Conservation (phyloP, 169 alveolate genomes). For the Plasmodium knowlesi region DNA sequence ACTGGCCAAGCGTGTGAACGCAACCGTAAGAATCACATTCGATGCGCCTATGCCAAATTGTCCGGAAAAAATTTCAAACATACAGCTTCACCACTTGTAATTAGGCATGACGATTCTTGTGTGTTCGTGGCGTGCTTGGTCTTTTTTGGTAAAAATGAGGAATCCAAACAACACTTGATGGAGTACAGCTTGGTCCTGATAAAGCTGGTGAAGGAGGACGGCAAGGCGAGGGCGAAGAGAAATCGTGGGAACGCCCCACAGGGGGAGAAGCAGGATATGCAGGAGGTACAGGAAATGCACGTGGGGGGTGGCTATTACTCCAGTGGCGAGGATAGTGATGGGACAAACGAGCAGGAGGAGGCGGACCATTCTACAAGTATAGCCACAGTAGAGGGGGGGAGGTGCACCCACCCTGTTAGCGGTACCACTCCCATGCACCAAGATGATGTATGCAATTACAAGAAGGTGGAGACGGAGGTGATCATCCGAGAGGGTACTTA, state of each 20-base stretch:
- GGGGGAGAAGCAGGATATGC: background rate
- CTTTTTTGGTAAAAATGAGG: constrained; percentile 15
- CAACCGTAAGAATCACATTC: background rate
- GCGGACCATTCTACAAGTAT: background rate
- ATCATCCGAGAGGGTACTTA: constrained; percentile 31
- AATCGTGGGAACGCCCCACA: background rate
- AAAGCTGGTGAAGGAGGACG: constrained; percentile 38
- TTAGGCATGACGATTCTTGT: constrained; percentile 9
- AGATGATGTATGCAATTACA: constrained; percentile 40
- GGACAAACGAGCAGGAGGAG: background rate
- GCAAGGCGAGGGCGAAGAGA: background rate
- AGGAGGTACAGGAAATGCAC: background rate
- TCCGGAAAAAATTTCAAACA: constrained; percentile 51
- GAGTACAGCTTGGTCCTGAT: constrained; percentile 52
- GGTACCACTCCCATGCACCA: background rate
- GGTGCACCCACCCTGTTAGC: background rate
- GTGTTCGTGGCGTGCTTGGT: constrained; percentile 53
- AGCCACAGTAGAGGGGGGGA: background rate
- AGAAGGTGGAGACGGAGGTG: constrained; percentile 17
- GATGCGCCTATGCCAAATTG: constrained; percentile 49
- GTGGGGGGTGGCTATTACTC: background rate
- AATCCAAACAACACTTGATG: constrained; percentile 28
- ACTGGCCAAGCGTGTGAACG: background rate
- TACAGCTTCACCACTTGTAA: constrained; percentile 20
- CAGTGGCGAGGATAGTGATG: background rate